A percentile compares a stretch with the other conserved stretches of the same genome.
phyloP scores from a whole-genome alignment of 2,329 filamentous ascomycete genomes.

The Fusarium staphyleae region DNA sequence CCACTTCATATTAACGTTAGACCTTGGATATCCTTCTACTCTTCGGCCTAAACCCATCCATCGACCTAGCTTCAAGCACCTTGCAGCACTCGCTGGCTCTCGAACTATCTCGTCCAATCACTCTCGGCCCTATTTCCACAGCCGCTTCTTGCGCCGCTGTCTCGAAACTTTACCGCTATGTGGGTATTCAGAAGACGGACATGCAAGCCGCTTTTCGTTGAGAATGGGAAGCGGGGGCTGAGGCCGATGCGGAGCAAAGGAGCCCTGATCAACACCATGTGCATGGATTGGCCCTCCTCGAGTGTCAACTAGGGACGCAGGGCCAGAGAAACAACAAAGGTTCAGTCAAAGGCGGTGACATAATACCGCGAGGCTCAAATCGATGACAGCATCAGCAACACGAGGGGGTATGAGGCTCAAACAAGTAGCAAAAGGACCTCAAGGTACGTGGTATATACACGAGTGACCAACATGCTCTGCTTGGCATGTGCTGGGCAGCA shows the following conservation, averaged over 20 bases:
- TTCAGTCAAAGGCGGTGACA: background rate
- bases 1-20: too few species aligned
- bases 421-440: background rate
- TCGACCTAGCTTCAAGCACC: background rate
- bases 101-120: slow-evolving; percentile 22
- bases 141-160: slow-evolving; percentile 33
- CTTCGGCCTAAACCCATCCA: background rate
- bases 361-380: background rate
- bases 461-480: slow-evolving; percentile 4
- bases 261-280: slow-evolving; percentile 18
- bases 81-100: background rate
- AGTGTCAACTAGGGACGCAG: background rate
- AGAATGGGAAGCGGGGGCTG: slow-evolving; percentile 30
- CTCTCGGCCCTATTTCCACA: slow-evolving; percentile 13
- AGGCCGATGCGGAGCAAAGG: slow-evolving; percentile 37
- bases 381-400: background rate
- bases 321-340: background rate
- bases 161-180: slow-evolving; percentile 26
- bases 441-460: slow-evolving; percentile 1
- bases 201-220: slow-evolving; percentile 28
- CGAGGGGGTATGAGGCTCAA: background rate
- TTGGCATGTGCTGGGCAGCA: slow-evolving; percentile 2
- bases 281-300: slow-evolving; percentile 4
- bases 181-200: slow-evolving; percentile 30
- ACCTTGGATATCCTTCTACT: background rate